Conservation (phyloP, 805 yeast species). For the Pichia kluyveri region DNA sequence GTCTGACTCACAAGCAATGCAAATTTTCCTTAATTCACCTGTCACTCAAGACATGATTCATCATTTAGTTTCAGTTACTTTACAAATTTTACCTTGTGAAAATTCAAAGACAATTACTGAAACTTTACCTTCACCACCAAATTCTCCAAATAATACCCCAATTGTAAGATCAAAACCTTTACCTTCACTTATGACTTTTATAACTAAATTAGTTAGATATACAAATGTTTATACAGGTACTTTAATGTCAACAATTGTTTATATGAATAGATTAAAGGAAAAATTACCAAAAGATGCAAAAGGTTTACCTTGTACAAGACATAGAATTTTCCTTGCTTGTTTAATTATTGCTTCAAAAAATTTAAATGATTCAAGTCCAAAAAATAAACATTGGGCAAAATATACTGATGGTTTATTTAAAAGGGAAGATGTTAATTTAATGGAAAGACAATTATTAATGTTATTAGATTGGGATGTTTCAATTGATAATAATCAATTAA, state of each 20-base stretch:
- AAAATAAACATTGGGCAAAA: conserved; percentile 71
- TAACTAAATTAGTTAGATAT: conserved; percentile 60
- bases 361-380: conserved; percentile 73
- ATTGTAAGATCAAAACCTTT: conserved; percentile 31
- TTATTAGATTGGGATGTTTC: conserved; percentile 64
- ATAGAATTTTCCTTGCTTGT: conserved; percentile 67
- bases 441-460: conserved; percentile 70
- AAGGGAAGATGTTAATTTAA: conserved; percentile 60
- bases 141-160: conserved; percentile 24
- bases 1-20: conserved; percentile 49
- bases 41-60: conserved; percentile 70
- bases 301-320: conserved; percentile 74
- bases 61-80: conserved; percentile 54
- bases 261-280: conserved; percentile 50
- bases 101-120: conserved; percentile 29
- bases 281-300: conserved; percentile 63
- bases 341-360: conserved; percentile 63
- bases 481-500: conserved; percentile 37
- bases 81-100: conserved; percentile 60
- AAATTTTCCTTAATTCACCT: conserved; percentile 51
- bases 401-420: conserved; percentile 68
- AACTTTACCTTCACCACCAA: conserved; percentile 24
- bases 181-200: conserved; percentile 69
- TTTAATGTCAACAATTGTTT: conserved; percentile 61
- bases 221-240: conserved; percentile 79